These are phyloP conservation scores for Tillandsia fasciculata DNA, from an alignment of 176 grass and related monocot genomes.

Conservation along the genomic window DNA sequence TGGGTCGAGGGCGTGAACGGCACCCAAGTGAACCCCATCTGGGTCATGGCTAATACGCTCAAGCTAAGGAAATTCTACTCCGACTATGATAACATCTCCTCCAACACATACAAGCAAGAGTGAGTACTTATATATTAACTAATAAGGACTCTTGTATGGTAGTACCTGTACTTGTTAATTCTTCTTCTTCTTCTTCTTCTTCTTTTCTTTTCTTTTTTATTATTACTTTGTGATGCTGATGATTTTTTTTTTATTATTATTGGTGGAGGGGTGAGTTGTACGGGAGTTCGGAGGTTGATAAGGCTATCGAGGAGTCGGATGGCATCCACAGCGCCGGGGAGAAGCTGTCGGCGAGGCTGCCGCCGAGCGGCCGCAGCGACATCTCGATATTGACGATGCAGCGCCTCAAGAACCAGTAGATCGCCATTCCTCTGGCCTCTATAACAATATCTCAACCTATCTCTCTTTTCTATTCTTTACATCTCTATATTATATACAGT, in stretches of 20 bases:
- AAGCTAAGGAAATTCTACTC: slow-evolving; percentile 48
- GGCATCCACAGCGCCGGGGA: not conserved
- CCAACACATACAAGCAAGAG: slow-evolving; percentile 46
- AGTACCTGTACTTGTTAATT: no score
- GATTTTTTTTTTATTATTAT: not conserved
- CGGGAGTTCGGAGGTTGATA: slow-evolving; percentile 13
- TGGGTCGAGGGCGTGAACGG: slow-evolving; percentile 68
- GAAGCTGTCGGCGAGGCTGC: slow-evolving; percentile 18
- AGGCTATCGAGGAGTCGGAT: slow-evolving; percentile 15
- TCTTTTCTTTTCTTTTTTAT: not conserved
- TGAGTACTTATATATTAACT: slow-evolving; percentile 1
- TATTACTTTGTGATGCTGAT: not conserved
- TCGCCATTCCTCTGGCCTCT: not conserved
- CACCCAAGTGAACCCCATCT: slow-evolving; percentile 46
- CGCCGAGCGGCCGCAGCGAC: slow-evolving; percentile 25
- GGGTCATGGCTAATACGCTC: slow-evolving; percentile 49
- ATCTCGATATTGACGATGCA: slow-evolving; percentile 49
- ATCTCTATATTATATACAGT: no score
- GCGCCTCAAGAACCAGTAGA: slow-evolving; percentile 39
- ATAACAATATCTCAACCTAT: not conserved
- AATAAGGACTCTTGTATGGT: not conserved
- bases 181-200: not conserved
- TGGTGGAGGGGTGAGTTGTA: slow-evolving; percentile 28
- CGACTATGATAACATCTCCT: slow-evolving; percentile 26
- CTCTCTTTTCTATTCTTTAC: no score